Evolutionary conservation across 164 flowering plant genomes (phyloP), one percentile per base, ranked within the genome.

Genomic region (Pachysandra terminalis): DNA sequence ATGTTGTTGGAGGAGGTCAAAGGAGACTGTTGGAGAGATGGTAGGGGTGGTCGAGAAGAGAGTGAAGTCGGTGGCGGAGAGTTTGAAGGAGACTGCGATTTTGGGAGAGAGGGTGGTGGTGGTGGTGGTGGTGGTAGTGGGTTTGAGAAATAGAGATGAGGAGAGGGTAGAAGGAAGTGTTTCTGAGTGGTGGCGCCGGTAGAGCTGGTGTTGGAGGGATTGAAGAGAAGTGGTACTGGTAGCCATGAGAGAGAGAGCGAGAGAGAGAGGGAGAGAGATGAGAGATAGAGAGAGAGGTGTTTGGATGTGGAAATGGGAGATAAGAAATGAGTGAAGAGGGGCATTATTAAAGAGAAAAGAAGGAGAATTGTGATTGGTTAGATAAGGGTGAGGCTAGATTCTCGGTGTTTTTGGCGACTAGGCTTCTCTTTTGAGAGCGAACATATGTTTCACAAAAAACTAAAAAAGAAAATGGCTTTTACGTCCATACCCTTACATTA

Each of bases 1-100:
- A 81, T 79, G 87, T 23, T 79, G 75, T n/a, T 74, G 28, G 53
- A 94, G 92, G 77, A 73, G 65, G 71, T 90, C 96, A 57, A 78
- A 77, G 71, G 92, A 71, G 75, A 70, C 61, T 61, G 78, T 27
- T 16, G 74, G 55, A 23, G 82, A 60, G 65, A 81, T 54, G 37
- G 85, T 45, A 61, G 79, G n/a, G 48, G 83, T 56, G 65, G 69
- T 61, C 37, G 83, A 37, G 59, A 70, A 69, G 56, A 77, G 63
- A 61, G 77, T 64, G 69, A 83, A 21, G 69, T 75, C 32, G 66
- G 76, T 22, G 52, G 74, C 25, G 66, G 61, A 19, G 62, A 53
- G 53, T 52, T 45, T 75, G 28, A 27, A 61, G 22, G 73, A 57
- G 56, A 68, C 3, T 3, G 5, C 3, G 3, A 32, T 3, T 32